Conservation (phyloP, 2,329 filamentous ascomycete species). For the Leptographium lundbergii region DNA sequence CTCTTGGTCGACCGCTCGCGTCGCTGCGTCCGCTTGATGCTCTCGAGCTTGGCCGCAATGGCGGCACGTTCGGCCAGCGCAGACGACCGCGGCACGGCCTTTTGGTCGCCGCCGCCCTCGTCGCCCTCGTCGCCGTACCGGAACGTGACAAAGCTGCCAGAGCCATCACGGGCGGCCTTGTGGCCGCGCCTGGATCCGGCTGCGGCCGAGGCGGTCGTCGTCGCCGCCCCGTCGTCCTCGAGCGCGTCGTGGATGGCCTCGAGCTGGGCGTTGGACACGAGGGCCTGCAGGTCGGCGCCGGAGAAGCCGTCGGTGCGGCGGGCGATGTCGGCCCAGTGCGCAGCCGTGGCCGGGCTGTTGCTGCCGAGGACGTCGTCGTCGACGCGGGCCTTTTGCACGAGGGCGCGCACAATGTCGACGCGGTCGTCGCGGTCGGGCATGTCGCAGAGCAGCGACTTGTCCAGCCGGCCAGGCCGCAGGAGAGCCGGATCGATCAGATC, state of each 20-base stretch:
- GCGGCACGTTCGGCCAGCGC: slow-evolving; percentile 63
- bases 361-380: slow-evolving; percentile 47
- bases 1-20: slow-evolving; percentile 34
- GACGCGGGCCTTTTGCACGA: slow-evolving; percentile 72
- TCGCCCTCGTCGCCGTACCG: slow-evolving; percentile 56
- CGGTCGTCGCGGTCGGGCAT: slow-evolving; percentile 72
- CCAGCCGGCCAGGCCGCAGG: slow-evolving; percentile 77
- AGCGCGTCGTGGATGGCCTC: slow-evolving; percentile 94
- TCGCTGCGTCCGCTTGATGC: slow-evolving; percentile 60
- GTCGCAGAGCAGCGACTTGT: slow-evolving; percentile 87
- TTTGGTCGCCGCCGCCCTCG: slow-evolving; percentile 24
- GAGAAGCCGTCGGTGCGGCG: slow-evolving; percentile 76
- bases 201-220: not conserved
- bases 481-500: slow-evolving; percentile 93
- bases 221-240: slow-evolving; percentile 30
- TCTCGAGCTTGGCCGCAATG: slow-evolving; percentile 69
- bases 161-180: not conserved
- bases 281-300: slow-evolving; percentile 84
- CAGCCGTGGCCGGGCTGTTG: not conserved
- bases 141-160: slow-evolving; percentile 62
- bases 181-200: not conserved
- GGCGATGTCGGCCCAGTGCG: slow-evolving; percentile 57
- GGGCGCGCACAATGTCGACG: slow-evolving; percentile 73
- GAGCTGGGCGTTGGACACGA: slow-evolving; percentile 91
- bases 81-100: slow-evolving; percentile 29